Evolutionary conservation across 2,329 filamentous ascomycete genomes (phyloP).

Genomic region (Colletotrichum nymphaeae): DNA sequence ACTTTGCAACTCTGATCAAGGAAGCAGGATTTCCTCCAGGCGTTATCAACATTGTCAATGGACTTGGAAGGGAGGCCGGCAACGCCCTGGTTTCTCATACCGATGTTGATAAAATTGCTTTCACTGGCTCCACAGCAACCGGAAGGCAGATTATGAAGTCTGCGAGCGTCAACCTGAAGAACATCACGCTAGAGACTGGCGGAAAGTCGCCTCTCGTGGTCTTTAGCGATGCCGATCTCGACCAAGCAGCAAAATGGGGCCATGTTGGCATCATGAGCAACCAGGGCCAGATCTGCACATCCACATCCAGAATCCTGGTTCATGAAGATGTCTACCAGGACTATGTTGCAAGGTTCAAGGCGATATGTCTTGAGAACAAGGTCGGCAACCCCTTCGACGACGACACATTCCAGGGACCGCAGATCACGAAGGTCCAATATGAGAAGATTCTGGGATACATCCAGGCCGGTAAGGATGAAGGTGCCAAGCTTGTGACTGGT

Average conservation of each 20-base stretch:
- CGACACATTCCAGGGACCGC: conserved; percentile 79
- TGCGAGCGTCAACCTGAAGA: conserved; percentile 74
- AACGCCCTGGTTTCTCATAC: conserved; percentile 75
- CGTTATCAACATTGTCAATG: conserved; percentile 81
- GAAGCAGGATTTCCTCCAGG: conserved; percentile 83
- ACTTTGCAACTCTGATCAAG: conserved; percentile 74
- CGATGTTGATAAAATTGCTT: conserved; percentile 80
- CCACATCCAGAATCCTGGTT: conserved; percentile 73
- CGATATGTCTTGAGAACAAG: conserved; percentile 68
- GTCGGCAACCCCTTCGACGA: conserved; percentile 79
- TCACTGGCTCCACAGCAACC: conserved; percentile 80
- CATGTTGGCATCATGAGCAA: conserved; percentile 67
- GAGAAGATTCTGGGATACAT: conserved; percentile 78
- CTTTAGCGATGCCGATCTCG: conserved; percentile 74
- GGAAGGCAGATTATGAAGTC: conserved; percentile 82
- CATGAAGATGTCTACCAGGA: conserved; percentile 70
- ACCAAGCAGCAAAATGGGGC: conserved; percentile 73
- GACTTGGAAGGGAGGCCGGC: conserved; percentile 75
- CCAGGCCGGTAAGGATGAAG: conserved; percentile 75
- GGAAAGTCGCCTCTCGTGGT: conserved; percentile 75
- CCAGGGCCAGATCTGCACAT: conserved; percentile 74
- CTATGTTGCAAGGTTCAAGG: conserved; percentile 72
- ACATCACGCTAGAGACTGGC: conserved; percentile 74
- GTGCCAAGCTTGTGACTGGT: conserved; percentile 74
- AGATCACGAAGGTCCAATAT: conserved; percentile 77